A percentile compares a stretch with the other conserved stretches of the same genome.
phyloP scores from a whole-genome alignment of 78 protist species.

The Parvularia atlantis region DNA sequence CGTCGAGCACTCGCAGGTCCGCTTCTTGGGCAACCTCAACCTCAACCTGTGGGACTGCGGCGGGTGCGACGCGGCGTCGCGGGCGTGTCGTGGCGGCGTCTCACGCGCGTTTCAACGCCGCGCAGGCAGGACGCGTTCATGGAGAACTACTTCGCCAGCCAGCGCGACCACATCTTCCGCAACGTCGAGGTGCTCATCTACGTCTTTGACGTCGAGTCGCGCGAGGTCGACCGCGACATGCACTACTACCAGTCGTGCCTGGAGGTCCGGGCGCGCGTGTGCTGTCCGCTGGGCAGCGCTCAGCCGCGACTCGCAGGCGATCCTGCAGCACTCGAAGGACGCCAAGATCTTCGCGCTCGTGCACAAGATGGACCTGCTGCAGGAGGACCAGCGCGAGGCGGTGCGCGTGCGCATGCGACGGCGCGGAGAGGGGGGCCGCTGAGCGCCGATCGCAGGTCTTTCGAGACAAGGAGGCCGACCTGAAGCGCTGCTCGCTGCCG shows the following conservation, averaged over 20 bases:
- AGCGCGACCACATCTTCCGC: conserved; percentile 92
- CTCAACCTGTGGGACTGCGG: conserved; percentile 98
- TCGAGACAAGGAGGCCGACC: conserved; percentile 45
- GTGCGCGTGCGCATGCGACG: background rate
- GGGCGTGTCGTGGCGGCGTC: too few relatives aligned
- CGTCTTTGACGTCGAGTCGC: conserved; percentile 84
- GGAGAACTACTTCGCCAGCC: conserved; percentile 85
- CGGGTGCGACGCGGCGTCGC: conserved; percentile 58
- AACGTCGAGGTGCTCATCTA: conserved; percentile 89
- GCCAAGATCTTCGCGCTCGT: conserved; percentile 83
- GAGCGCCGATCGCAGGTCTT: conserved; percentile 24
- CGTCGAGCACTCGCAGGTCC: conserved; percentile 92
- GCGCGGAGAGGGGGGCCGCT: background rate
- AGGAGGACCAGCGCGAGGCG: conserved; percentile 53
- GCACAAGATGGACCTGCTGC: conserved; percentile 96
- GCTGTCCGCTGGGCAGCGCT: too few relatives aligned
- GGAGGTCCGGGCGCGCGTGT: too few relatives aligned
- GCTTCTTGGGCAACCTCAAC: conserved; percentile 90
- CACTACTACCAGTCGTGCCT: conserved; percentile 67
- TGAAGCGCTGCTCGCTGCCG: conserved; percentile 50
- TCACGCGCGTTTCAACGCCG: background rate
- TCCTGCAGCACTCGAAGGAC: conserved; percentile 52
- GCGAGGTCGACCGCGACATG: conserved; percentile 68
- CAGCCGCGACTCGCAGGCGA: too few relatives aligned
- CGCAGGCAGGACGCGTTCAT: conserved; percentile 82